A percentile compares a stretch with the other conserved stretches of the same genome.
Conservation (phyloP, 257 asterid genomes). For the Verbascum thapsus region DNA sequence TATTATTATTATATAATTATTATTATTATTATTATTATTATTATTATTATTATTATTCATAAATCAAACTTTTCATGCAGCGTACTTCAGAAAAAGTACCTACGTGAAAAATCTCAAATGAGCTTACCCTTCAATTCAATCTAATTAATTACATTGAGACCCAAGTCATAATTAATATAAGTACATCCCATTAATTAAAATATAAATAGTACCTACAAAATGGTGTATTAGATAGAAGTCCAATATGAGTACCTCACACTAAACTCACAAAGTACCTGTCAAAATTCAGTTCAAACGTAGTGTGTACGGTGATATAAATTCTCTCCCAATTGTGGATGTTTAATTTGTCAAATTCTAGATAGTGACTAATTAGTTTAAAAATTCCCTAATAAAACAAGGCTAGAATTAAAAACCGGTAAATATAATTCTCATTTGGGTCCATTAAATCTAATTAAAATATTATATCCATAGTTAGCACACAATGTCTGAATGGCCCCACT, state of each 20-base stretch:
- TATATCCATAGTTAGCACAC: slow-evolving; percentile 26
- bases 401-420: slow-evolving; percentile 30
- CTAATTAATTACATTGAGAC: no score
- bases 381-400: slow-evolving; percentile 21
- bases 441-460: neutral
- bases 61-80: no score
- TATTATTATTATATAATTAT: no score
- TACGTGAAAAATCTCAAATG: no score
- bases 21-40: no score
- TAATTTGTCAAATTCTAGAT: slow-evolving; percentile 2
- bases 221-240: no score
- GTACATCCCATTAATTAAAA: no score
- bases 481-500: slow-evolving; percentile 24
- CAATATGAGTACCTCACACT: neutral
- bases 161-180: no score
- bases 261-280: neutral
- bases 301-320: slow-evolving; percentile 21
- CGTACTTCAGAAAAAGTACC: no score
- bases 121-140: no score
- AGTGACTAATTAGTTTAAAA: slow-evolving; percentile 10
- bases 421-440: slow-evolving; percentile 21
- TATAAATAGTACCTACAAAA: no score
- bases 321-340: slow-evolving; percentile 5
- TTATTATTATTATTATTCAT: no score
- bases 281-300: slow-evolving; percentile 13